Evolutionary conservation across 352 stramenopile genomes (phyloP).

Genomic region (Phytopythium oedochilum): DNA sequence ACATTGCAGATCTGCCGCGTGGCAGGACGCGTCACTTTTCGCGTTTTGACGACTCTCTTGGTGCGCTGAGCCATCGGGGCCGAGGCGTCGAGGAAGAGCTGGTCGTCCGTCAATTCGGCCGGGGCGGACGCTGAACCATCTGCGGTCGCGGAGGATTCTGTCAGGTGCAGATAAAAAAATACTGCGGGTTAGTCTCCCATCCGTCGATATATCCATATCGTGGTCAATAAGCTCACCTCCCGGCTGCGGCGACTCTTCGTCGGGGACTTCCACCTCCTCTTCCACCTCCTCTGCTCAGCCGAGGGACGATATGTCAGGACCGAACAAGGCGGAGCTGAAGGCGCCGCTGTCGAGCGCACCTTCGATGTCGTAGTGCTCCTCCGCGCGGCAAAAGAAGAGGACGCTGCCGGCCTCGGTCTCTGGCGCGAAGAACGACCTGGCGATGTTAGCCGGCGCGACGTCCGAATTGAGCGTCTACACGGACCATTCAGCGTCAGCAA

Average conservation of each 20-base stretch:
- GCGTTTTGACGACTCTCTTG: conserved; percentile 36
- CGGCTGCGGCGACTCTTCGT: conserved; percentile 16
- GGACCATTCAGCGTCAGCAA: background rate
- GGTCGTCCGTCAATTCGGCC: conserved; percentile 54
- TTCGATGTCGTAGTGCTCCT: conserved; percentile 69
- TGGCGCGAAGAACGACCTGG: conserved; percentile 56
- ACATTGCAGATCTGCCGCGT: conserved; percentile 56
- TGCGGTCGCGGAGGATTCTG: background rate
- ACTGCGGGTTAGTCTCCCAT: too few species aligned
- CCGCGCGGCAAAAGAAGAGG: conserved; percentile 69
- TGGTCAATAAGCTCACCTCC: conserved; percentile 7
- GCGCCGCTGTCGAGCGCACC: conserved; percentile 9
- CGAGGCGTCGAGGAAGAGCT: conserved; percentile 62
- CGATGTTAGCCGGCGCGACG: conserved; percentile 22
- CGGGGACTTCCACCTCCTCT: conserved; percentile 66
- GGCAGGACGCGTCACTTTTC: conserved; percentile 45
- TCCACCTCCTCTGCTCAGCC: conserved; percentile 56
- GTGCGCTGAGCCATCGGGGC: conserved; percentile 14
- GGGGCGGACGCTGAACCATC: conserved; percentile 5
- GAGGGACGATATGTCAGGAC: background rate
- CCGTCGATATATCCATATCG: too few species aligned
- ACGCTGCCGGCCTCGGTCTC: conserved; percentile 56
- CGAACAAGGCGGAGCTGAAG: background rate
- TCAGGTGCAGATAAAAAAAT: background rate
- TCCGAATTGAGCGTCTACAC: conserved; percentile 15